Evolutionary conservation across 1,139 yeast genomes (phyloP), one percentile per base, ranked within the genome.

Genomic region (Kodamaea suecica): DNA sequence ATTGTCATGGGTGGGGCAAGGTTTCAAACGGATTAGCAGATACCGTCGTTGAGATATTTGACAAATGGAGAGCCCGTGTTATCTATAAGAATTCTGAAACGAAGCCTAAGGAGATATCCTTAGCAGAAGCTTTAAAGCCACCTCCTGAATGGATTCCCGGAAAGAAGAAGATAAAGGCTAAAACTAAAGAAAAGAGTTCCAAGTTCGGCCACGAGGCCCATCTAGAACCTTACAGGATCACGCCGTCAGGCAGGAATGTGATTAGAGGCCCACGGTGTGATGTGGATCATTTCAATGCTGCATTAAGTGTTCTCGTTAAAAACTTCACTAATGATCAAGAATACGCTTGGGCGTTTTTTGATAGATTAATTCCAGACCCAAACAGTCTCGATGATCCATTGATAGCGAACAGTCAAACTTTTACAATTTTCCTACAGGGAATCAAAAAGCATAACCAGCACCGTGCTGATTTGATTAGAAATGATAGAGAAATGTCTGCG

Each of bases 371-470:
- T 8, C 54, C 56, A 5, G 49, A 43, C 29, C 35, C 39, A 12
- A 50, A 45, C 2, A 30, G 41, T 12, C 23, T 45, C 39, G 27
- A 48, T 36, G 14, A 41, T 11, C 41, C 44, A 6, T 31, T 36
- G 7, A 38, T 66, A 5, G 47, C 75, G 2, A 58, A 67, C 42
- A 48, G 57, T 17, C 66, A 61, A 34, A 61, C 74, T 2, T 70
- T 63, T 33, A 66, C 74, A 1, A 67, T 65, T 13, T 57, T 70
- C 35, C 50, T 68, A 13, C 57, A 62, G 36, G 76, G 76, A 4
- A 39, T 64, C 11, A 60, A 55, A 29, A 53, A 49, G 27, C 52
- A 48, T 32, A 48, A 56, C 19, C 47, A 52, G 14, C 20, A 30
- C 25, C 43, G 55, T 23, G 51, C 55, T 4, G 49, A 49, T 3